These are phyloP conservation scores for Tetrapisispora namnaoensis DNA, from an alignment of 805 yeast genomes.

Conservation along the genomic window DNA sequence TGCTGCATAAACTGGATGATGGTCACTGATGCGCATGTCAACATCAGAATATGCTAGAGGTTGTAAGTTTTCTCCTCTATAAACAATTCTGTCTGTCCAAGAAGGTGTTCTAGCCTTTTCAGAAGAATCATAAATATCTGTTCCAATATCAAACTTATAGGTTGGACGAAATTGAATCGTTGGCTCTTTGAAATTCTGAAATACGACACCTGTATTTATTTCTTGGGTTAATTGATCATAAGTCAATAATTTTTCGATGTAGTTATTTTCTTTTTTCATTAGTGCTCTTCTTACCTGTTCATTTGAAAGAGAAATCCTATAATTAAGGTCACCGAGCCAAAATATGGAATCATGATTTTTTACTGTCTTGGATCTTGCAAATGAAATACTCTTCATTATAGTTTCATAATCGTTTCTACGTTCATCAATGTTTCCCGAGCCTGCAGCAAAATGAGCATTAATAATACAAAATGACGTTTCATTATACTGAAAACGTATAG, in stretches of 20 bases:
- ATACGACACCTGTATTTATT: constrained; percentile 61
- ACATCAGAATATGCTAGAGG: constrained; percentile 65
- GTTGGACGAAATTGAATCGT: constrained; percentile 78
- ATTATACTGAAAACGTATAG: constrained; percentile 77
- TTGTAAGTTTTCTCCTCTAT: constrained; percentile 44
- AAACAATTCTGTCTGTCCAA: constrained; percentile 89
- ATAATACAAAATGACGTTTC: constrained; percentile 73
- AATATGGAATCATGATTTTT: constrained; percentile 77
- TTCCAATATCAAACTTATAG: constrained; percentile 83
- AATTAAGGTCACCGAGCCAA: constrained; percentile 95
- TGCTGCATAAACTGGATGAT: constrained; percentile 83
- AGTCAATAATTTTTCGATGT: constrained; percentile 39
- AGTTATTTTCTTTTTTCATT: constrained; percentile 32
- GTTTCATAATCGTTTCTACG: constrained; percentile 77
- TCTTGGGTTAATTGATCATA: constrained; percentile 74
- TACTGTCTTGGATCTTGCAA: constrained; percentile 66
- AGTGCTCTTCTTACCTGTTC: constrained; percentile 61
- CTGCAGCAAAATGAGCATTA: constrained; percentile 93
- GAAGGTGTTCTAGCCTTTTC: constrained; percentile 92
- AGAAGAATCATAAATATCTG: constrained; percentile 71
- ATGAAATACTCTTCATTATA: constrained; percentile 64
- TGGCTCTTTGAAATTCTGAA: constrained; percentile 67
- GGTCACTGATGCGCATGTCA: constrained; percentile 67
- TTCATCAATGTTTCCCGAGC: constrained; percentile 69
- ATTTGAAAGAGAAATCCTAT: constrained; percentile 60